These are phyloP conservation scores for Talaromyces sp. DNA, from an alignment of 2,329 filamentous ascomycete species.

Conservation along the genomic window DNA sequence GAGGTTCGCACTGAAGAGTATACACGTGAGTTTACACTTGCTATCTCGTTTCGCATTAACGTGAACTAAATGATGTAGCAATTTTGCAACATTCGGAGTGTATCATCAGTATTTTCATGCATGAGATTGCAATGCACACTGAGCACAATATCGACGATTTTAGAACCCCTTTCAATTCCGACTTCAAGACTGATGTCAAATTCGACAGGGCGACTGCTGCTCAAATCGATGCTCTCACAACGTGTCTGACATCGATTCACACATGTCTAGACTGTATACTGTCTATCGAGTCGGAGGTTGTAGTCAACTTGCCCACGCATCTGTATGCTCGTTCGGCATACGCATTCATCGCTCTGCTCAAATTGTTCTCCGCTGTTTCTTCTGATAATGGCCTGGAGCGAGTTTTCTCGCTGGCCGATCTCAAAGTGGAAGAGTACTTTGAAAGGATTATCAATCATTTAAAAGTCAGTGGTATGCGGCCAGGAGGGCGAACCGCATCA, in stretches of 20 bases:
- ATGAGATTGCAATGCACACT: constrained; percentile 69
- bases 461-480: constrained; percentile 58
- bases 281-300: constrained; percentile 54
- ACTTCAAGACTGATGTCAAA: constrained; percentile 25
- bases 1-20: constrained; percentile 53
- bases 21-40: constrained; percentile 48
- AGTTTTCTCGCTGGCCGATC: constrained; percentile 64
- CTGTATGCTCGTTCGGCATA: constrained; percentile 70
- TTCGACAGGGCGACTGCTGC: constrained; percentile 48
- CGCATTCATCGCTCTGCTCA: constrained; percentile 68
- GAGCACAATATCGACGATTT: constrained; percentile 58
- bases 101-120: constrained; percentile 67
- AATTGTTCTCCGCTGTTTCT: constrained; percentile 67
- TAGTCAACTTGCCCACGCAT: constrained; percentile 66
- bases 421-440: constrained; percentile 65
- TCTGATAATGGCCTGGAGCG: constrained; percentile 64
- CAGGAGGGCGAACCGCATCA: constrained; percentile 61
- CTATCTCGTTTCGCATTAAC: background rate
- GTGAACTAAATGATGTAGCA: constrained; percentile 39
- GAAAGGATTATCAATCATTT: constrained; percentile 69
- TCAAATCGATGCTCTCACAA: constrained; percentile 64
- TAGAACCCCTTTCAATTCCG: constrained; percentile 42
- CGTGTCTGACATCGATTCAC: constrained; percentile 65
- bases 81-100: constrained; percentile 62
- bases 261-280: constrained; percentile 64